Conservation (phyloP, 805 yeast genomes). For the Kuraishia ogatae region DNA sequence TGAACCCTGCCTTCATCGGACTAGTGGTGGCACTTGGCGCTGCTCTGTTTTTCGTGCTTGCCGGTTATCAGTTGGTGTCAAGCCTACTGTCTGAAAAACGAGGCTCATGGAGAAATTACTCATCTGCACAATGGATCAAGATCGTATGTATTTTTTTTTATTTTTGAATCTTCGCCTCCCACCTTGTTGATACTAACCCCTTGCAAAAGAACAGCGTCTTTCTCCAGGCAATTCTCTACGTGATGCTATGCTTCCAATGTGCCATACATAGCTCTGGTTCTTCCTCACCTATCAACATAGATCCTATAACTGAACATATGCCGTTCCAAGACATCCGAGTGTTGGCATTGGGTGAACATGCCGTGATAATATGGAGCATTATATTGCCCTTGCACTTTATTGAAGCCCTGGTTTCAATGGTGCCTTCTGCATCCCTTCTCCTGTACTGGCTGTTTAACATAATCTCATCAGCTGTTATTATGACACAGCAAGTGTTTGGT, state of each 20-base stretch:
- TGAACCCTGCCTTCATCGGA: conserved; percentile 23
- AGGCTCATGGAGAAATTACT: conserved; percentile 1
- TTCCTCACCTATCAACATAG: not conserved
- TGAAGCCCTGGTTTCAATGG: conserved; percentile 31
- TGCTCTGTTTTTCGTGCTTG: conserved; percentile 8
- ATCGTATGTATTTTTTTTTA: not conserved
- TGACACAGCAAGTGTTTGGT: conserved; percentile 5
- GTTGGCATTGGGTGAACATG: conserved; percentile 7
- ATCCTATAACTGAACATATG: not conserved
- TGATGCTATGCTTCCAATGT: conserved; percentile 1
- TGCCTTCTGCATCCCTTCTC: conserved; percentile 29
- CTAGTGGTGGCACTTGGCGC: conserved; percentile 9
- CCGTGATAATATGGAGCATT: conserved; percentile 12
- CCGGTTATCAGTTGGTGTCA: conserved; percentile 13
- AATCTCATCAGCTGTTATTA: conserved; percentile 5
- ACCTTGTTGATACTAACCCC: conserved; percentile 8
- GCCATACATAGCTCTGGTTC: not conserved
- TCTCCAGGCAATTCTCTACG: conserved; percentile 5
- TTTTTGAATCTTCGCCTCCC: conserved; percentile 4
- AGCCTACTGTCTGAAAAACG: conserved; percentile 2
- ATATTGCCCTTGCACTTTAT: conserved; percentile 33
- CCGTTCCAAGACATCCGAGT: conserved; percentile 2
- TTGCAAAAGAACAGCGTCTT: conserved; percentile 5
- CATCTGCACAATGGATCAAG: conserved; percentile 5
- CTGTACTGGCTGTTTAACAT: conserved; percentile 30